These are phyloP conservation scores for Wickerhamiella hasegawae DNA, from an alignment of 805 yeast species.

Conservation along the genomic window DNA sequence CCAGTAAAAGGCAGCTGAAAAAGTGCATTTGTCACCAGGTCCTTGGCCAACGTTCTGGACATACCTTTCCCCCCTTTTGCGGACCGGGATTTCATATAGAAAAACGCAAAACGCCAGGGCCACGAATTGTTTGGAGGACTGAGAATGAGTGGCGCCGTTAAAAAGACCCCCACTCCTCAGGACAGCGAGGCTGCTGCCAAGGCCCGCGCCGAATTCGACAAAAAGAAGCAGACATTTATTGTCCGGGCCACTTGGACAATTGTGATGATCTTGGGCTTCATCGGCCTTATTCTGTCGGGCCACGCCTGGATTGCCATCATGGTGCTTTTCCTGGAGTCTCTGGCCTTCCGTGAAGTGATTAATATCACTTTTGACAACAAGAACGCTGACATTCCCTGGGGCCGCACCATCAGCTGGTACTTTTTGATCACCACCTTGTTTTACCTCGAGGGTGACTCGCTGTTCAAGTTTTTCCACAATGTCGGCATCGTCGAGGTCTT, in stretches of 20 bases:
- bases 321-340: conserved; percentile 57
- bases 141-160: too few species aligned
- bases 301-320: conserved; percentile 64
- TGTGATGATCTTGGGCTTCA: conserved; percentile 70
- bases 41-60: too few species aligned
- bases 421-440: conserved; percentile 74
- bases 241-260: conserved; percentile 87
- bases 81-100: too few species aligned
- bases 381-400: conserved; percentile 65
- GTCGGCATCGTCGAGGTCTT: conserved; percentile 35
- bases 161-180: too few species aligned
- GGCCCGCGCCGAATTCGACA: conserved; percentile 27
- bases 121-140: too few species aligned
- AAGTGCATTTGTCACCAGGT: too few species aligned
- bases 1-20: too few species aligned
- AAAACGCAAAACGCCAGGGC: too few species aligned
- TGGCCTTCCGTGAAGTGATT: conserved; percentile 84
- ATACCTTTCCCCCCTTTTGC: too few species aligned
- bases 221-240: conserved; percentile 67
- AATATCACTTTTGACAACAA: conserved; percentile 73
- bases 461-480: conserved; percentile 50
- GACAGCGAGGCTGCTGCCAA: too few species aligned
- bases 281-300: conserved; percentile 61
- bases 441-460: conserved; percentile 74
- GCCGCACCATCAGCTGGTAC: conserved; percentile 83